Evolutionary conservation across 2,329 filamentous ascomycete species (phyloP).

Genomic region (Sporothrix humicola): DNA sequence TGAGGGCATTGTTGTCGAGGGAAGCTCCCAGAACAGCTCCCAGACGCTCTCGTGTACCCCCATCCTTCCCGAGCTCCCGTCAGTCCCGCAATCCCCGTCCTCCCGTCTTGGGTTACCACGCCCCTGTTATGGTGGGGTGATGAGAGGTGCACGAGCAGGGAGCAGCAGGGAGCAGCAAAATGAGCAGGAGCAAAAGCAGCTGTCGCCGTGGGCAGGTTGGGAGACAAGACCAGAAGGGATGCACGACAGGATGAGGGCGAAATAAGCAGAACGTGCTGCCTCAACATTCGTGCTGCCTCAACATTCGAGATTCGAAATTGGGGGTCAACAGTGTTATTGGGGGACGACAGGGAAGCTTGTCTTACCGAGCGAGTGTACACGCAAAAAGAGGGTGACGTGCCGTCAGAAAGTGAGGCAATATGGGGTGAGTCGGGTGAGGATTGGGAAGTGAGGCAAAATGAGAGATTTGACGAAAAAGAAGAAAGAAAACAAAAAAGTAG

Average conservation of each 20-base stretch:
- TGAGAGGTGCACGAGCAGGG: not conserved
- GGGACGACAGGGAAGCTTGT: not conserved
- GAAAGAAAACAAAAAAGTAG: too few relatives aligned
- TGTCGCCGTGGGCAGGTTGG: constrained; percentile 18
- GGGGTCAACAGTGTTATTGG: constrained; percentile 11
- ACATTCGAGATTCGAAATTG: not conserved
- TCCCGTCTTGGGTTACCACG: constrained; percentile 18
- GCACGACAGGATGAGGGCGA: not conserved
- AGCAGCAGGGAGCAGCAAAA: not conserved
- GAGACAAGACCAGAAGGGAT: not conserved
- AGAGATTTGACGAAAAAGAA: not conserved
- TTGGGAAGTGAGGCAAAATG: not conserved
- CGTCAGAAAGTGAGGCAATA: not conserved
- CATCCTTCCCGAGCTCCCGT: not conserved
- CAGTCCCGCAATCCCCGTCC: not conserved
- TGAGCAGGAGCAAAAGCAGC: constrained; percentile 29
- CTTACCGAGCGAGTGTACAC: constrained; percentile 7
- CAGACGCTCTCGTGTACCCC: not conserved
- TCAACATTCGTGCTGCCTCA: too few relatives aligned
- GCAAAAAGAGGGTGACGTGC: not conserved
- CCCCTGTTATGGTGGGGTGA: constrained; percentile 14
- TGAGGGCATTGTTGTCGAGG: not conserved
- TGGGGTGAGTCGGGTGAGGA: not conserved
- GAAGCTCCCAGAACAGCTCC: not conserved
- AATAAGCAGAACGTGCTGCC: not conserved